Evolutionary conservation across 352 stramenopile genomes (phyloP).

Genomic region (Phytophthora macrochlamydospora): DNA sequence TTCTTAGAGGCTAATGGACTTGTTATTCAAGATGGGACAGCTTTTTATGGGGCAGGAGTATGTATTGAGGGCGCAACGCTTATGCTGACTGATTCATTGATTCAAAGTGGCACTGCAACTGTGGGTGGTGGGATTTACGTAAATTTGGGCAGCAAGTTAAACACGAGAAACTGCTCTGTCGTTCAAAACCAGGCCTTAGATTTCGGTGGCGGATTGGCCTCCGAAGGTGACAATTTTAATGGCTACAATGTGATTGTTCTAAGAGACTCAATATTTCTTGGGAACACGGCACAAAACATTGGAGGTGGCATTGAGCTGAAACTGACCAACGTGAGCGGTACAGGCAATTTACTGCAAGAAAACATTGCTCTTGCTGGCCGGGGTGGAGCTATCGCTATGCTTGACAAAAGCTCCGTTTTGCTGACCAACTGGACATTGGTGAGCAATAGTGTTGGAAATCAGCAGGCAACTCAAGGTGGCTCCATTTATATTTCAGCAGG

Average conservation of each 20-base stretch:
- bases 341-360: constrained; percentile 20
- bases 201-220: constrained; percentile 31
- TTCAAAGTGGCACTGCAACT: constrained; percentile 22
- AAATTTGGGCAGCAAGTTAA: constrained; percentile 19
- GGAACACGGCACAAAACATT: constrained; percentile 29
- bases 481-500: constrained; percentile 34
- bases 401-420: constrained; percentile 17
- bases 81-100: constrained; percentile 14
- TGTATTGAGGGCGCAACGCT: constrained; percentile 27
- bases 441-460: constrained; percentile 41
- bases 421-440: constrained; percentile 37
- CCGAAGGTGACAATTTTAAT: constrained; percentile 9
- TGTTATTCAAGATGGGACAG: constrained; percentile 16
- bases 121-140: constrained; percentile 39
- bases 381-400: constrained; percentile 36
- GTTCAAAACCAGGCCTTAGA: constrained; percentile 33
- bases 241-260: constrained; percentile 22
- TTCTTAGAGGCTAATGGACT: constrained; percentile 19
- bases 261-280: constrained; percentile 21
- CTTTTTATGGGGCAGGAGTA: constrained; percentile 30
- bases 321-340: constrained; percentile 27
- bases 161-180: constrained; percentile 27
- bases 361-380: constrained; percentile 25
- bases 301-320: constrained; percentile 40
- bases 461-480: constrained; percentile 20